phyloP scores from a whole-genome alignment of 495 filamentous ascomycete species.

The Hyphodiscus hymeniophilus region DNA sequence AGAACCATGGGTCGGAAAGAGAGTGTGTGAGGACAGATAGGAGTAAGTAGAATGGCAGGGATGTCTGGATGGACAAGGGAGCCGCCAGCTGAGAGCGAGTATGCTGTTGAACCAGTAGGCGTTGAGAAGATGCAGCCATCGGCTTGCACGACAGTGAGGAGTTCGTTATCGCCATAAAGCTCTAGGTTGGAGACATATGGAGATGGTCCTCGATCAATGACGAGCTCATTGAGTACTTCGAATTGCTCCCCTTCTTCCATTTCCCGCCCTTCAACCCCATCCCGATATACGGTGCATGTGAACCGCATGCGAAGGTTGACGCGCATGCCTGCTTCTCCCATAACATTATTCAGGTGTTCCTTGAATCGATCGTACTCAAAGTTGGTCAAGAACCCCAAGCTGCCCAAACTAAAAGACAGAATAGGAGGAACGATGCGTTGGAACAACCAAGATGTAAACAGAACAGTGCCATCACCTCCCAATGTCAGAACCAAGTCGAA shows the following conservation, averaged over 20 bases:
- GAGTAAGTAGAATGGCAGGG: constrained; percentile 92
- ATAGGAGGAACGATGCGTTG: constrained; percentile 92
- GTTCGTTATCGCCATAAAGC: constrained; percentile 86
- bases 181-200: constrained; percentile 96
- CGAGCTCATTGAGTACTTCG: constrained; percentile 93
- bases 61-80: constrained; percentile 96
- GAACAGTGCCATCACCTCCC: constrained; percentile 90
- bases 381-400: constrained; percentile 88
- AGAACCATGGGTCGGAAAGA: constrained; percentile 98
- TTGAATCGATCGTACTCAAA: constrained; percentile 84
- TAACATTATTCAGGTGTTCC: constrained; percentile 69
- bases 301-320: constrained; percentile 97
- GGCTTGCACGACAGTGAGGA: constrained; percentile 89
- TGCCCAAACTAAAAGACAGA: constrained; percentile 82
- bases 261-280: constrained; percentile 35
- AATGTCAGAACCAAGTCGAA: constrained; percentile 93
- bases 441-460: constrained; percentile 95
- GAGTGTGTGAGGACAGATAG: constrained; percentile 94
- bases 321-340: constrained; percentile 89
- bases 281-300: constrained; percentile 88
- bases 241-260: constrained; percentile 78
- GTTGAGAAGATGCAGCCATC: constrained; percentile 97
- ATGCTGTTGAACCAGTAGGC: constrained; percentile 90
- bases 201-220: constrained; percentile 92
- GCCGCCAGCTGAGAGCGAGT: constrained; percentile 91